phyloP scores from a whole-genome alignment of 2,329 filamentous ascomycete genomes.

The Leptosphaerulina australis region DNA sequence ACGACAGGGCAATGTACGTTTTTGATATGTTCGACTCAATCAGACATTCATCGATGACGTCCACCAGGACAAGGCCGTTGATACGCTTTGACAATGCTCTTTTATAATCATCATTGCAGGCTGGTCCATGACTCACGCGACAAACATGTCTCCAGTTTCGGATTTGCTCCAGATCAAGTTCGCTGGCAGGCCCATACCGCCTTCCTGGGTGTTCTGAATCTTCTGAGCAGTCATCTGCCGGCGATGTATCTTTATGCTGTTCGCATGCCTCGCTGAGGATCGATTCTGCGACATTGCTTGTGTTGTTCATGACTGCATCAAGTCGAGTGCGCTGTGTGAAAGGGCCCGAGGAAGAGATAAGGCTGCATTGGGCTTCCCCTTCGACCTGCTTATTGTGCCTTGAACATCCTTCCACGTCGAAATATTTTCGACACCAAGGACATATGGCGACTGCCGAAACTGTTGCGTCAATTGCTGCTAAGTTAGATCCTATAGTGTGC shows the following conservation, averaged over 20 bases:
- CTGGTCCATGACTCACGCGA: background rate
- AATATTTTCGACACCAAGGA: no score
- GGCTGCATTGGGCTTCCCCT: no score
- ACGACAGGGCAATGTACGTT: slow-evolving; percentile 1
- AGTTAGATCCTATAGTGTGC: no score
- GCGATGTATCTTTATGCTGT: background rate
- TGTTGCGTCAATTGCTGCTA: no score
- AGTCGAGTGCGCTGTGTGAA: no score
- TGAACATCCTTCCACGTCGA: no score
- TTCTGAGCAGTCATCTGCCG: background rate
- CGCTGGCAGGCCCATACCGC: background rate
- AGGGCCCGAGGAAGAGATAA: no score
- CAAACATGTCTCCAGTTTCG: background rate
- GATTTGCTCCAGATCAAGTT: background rate
- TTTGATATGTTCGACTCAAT: background rate
- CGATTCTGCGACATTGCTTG: background rate
- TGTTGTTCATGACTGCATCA: background rate
- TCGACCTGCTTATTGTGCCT: no score
- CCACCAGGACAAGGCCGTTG: background rate
- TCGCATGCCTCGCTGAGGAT: background rate
- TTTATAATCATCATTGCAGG: background rate
- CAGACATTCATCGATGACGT: background rate
- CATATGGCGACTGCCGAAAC: no score
- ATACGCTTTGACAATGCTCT: slow-evolving; percentile 15
- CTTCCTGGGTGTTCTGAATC: background rate